Conservation (phyloP, 768 basidiomycete genomes). For the Tephrocybe sp. region DNA sequence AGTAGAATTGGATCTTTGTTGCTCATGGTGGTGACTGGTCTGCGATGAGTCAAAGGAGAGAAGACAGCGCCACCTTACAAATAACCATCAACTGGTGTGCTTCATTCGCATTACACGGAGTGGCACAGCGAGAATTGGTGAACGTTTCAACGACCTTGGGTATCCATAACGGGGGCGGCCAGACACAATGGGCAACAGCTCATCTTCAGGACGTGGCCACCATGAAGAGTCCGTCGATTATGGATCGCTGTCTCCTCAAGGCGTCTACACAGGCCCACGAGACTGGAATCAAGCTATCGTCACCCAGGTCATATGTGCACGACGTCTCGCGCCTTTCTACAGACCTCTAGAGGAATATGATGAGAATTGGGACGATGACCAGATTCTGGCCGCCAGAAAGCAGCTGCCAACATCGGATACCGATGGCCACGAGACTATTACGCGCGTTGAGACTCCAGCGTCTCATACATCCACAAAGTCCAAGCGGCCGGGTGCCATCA, state of each 20-base stretch:
- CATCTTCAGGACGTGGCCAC: conserved; percentile 68
- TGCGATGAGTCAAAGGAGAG: conserved; percentile 8
- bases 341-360: conserved; percentile 93
- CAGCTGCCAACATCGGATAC: conserved; percentile 46
- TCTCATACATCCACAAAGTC: conserved; percentile 32
- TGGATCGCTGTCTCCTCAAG: conserved; percentile 77
- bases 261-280: conserved; percentile 77
- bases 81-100: conserved; percentile 31
- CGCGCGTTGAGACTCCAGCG: conserved; percentile 42
- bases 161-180: conserved; percentile 5
- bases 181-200: conserved; percentile 75
- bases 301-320: conserved; percentile 82
- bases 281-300: conserved; percentile 92
- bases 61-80: conserved; percentile 33
- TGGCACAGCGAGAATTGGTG: conserved; percentile 12
- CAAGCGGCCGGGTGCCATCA: conserved; percentile 56
- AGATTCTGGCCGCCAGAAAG: conserved; percentile 79
- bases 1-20: neutral
- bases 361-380: conserved; percentile 85
- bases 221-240: conserved; percentile 86
- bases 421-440: conserved; percentile 42
- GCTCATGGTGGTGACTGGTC: neutral
- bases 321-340: conserved; percentile 93
- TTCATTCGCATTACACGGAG: neutral
- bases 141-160: conserved; percentile 2